Evolutionary conservation across 1,284 basidiomycete species (phyloP), one percentile per base, ranked within the genome.

Genomic region (Rhodotorula glutinis): DNA sequence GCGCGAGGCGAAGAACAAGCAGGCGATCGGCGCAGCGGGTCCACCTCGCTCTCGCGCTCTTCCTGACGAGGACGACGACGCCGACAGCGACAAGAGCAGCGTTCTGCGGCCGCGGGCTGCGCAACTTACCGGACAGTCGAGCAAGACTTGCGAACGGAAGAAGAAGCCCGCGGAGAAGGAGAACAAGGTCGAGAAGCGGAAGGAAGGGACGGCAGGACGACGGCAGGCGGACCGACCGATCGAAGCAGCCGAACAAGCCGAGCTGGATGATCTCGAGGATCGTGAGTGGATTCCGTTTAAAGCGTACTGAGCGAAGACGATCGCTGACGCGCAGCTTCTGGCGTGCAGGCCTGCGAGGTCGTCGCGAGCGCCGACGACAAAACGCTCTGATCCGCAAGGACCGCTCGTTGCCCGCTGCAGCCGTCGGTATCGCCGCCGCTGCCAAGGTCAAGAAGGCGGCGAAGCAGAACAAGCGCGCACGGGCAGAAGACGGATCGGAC

Each of bases 341-440:
- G 1, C 11, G 4, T 8, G 21, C 49, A 71, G 69, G 66, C 14
- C 57, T 68, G 1, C 60, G 57, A 9, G 70, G 60, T 2, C 62
- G 72, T 14, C 64, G 61, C 23, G 59, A 71, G 25, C 64, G 70
- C 19, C 69, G 72, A 0, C 56, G 59, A 23, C 44, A 63, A 33
- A 69, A 69, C 11, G 70, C 70, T 1, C 38, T 73, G 49, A 67
- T 71, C 43, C 66, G 67, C 51, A 73, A 67, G 49, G 72, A 71
- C 51, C 63, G 57, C 19, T 57, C 71, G 9, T 41, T 62, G 4
- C 27, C 69, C 11, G 62, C 70, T 0, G 33, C 60, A 2, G 65
- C 67, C 2, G 57, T 61, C 27, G 69, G 69, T 9, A 44, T 49
- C 2, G 65, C 69, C 4, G 67, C 70, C 2, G 67, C 67, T 0